Conservation (phyloP, 2,329 filamentous ascomycete species). For the Monilinia fructigena region DNA sequence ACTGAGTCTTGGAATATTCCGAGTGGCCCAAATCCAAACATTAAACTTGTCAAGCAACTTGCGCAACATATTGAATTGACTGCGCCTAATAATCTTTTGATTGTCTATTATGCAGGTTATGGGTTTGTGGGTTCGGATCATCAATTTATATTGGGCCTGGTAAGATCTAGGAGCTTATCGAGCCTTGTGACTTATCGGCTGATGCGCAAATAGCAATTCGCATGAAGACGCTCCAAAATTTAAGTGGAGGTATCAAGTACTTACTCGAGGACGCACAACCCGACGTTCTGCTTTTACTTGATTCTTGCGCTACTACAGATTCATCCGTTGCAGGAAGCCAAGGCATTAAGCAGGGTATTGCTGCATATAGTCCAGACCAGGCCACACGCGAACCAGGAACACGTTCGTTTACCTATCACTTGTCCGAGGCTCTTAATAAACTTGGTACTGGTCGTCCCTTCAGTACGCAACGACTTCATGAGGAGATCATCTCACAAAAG, state of each 20-base stretch:
- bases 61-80: slow-evolving; percentile 59
- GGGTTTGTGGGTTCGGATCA: slow-evolving; percentile 58
- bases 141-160: slow-evolving; percentile 65
- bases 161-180: slow-evolving; percentile 45
- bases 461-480: slow-evolving; percentile 54
- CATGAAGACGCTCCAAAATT: slow-evolving; percentile 59
- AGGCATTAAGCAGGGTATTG: slow-evolving; percentile 62
- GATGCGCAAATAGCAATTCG: slow-evolving; percentile 51
- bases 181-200: slow-evolving; percentile 40
- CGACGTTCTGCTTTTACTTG: slow-evolving; percentile 61
- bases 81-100: slow-evolving; percentile 57
- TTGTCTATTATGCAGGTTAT: slow-evolving; percentile 64
- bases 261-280: slow-evolving; percentile 62
- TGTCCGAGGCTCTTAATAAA: slow-evolving; percentile 55
- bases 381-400: slow-evolving; percentile 46
- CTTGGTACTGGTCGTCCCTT: slow-evolving; percentile 56
- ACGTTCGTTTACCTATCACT: slow-evolving; percentile 58
- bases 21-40: slow-evolving; percentile 56
- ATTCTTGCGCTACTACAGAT: slow-evolving; percentile 59
- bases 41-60: slow-evolving; percentile 61
- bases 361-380: slow-evolving; percentile 57
- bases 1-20: slow-evolving; percentile 63
- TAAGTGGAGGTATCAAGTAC: slow-evolving; percentile 63
- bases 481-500: slow-evolving; percentile 48
- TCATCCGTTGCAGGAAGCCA: slow-evolving; percentile 51